Base-by-base conservation (phyloP, 2,329 filamentous ascomycete species). In the Anthostomella pinea region DNA sequence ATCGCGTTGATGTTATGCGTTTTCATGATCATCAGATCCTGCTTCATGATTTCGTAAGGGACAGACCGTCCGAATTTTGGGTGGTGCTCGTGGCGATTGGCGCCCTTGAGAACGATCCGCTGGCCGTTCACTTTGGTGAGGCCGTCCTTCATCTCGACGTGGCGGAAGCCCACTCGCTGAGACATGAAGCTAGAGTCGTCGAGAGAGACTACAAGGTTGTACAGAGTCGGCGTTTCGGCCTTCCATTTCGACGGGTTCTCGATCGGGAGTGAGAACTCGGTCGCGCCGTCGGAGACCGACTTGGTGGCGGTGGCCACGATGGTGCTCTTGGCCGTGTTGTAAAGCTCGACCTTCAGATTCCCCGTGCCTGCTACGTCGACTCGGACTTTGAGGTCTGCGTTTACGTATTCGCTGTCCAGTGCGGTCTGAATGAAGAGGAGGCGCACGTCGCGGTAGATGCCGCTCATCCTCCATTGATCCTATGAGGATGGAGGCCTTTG, bases 71-170 rank as follows among this genome's bases (percentile, higher is more conserved):
- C 77, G 17, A 67, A 65, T 37, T 63, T 58, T 2, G 75, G 75
- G 48, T 82, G 76, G 45, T 82, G 77, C 41, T 82, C 79, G 49
- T 82, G 79, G 28, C 77, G 67, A 49, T 83, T 82, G 3, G 74
- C 73, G 3, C 78, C 79, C 27, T 72, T 70, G 41, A 83, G 66
- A 1, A 78, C 65, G 28, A 83, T 70, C 6, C 70, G 62, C 41
- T 70, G 64, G 3, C 78, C 77, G 34, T 82, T 82, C 30, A 83
- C 74, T 35, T 68, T 65, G 43, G 79, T 60, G 23, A 77, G 58
- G 0, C 75, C 72, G 39, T 76, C 66, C 35, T 72, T 76, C 46
- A 79, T 67, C 51, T 83, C 77, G 3, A 82, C 69, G 29, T 69
- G 65, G 8, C 77, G 68, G 55, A 83, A 83, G 3, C 79, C 79